Conservation (phyloP, 2,329 filamentous ascomycete genomes). For the Colletotrichum plurivorum region DNA sequence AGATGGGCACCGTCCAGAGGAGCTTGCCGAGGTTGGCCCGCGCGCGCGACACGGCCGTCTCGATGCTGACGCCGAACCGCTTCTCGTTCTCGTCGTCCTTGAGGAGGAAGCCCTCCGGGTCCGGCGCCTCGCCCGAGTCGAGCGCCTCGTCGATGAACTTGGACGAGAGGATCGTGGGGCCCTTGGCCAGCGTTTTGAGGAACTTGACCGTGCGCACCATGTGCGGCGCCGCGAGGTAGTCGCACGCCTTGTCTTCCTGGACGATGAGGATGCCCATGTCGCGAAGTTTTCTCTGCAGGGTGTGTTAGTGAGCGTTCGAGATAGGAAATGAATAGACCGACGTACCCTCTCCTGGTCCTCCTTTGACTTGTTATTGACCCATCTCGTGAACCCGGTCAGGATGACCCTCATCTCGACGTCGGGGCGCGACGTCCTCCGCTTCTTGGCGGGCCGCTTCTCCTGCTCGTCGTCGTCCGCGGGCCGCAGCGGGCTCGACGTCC, state of each 20-base stretch:
- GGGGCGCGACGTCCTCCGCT: constrained; percentile 72
- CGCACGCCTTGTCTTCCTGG: constrained; percentile 81
- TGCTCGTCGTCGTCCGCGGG: constrained; percentile 57
- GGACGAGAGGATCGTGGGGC: constrained; percentile 82
- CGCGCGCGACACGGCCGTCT: constrained; percentile 78
- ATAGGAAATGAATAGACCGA: constrained; percentile 37
- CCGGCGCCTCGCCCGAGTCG: constrained; percentile 74
- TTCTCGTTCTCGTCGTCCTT: constrained; percentile 81
- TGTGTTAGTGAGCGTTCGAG: constrained; percentile 39
- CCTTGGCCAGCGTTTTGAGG: constrained; percentile 86
- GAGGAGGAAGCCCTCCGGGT: constrained; percentile 76
- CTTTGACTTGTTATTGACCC: constrained; percentile 80
- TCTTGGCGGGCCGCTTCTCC: constrained; percentile 71
- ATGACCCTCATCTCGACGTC: constrained; percentile 82
- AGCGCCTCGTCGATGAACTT: constrained; percentile 85
- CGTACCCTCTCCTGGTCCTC: constrained; percentile 87
- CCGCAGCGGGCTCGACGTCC: constrained; percentile 40
- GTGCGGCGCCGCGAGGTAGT: constrained; percentile 88
- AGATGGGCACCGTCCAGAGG: constrained; percentile 82
- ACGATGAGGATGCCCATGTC: constrained; percentile 87
- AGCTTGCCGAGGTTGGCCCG: constrained; percentile 83
- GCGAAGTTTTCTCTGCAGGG: constrained; percentile 79
- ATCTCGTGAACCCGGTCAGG: constrained; percentile 86
- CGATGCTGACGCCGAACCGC: constrained; percentile 77
- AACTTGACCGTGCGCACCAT: constrained; percentile 96